A percentile compares a stretch with the other conserved stretches of the same genome.
Evolutionary conservation across 768 basidiomycete genomes (phyloP).

Genomic region (Boletus bicolor): DNA sequence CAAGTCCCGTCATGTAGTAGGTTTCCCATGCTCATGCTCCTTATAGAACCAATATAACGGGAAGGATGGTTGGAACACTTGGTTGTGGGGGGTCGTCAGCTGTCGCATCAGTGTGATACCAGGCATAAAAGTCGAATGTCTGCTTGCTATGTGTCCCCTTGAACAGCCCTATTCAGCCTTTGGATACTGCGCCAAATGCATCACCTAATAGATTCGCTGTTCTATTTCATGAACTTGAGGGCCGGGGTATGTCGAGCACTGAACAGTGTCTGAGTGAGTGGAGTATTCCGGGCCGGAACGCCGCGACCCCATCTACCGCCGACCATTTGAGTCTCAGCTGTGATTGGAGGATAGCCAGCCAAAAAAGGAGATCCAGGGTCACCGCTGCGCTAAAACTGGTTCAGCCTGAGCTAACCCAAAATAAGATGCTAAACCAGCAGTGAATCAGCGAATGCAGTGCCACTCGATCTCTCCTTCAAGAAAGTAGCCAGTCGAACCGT

Average conservation of each 20-base stretch:
- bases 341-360: no score
- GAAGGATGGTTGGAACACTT: background rate
- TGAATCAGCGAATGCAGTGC: no score
- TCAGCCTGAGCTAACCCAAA: no score
- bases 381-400: no score
- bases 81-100: background rate
- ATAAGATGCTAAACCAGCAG: no score
- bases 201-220: background rate
- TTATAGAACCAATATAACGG: slow-evolving; percentile 26
- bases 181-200: background rate
- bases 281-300: background rate
- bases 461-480: no score
- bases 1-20: slow-evolving; percentile 37
- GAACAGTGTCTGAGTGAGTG: background rate
- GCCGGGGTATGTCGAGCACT: no score
- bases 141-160: background rate
- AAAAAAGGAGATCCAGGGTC: no score
- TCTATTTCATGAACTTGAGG: background rate
- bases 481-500: background rate
- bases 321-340: no score
- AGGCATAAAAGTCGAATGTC: slow-evolving; percentile 9
- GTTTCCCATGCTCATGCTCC: slow-evolving; percentile 12
- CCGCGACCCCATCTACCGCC: background rate
- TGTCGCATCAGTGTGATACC: slow-evolving; percentile 2
- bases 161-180: background rate